A percentile compares a stretch with the other conserved stretches of the same genome.
These are phyloP conservation scores for Talaromyces sp. DNA, from an alignment of 2,329 filamentous ascomycete genomes.

Conservation along the genomic window DNA sequence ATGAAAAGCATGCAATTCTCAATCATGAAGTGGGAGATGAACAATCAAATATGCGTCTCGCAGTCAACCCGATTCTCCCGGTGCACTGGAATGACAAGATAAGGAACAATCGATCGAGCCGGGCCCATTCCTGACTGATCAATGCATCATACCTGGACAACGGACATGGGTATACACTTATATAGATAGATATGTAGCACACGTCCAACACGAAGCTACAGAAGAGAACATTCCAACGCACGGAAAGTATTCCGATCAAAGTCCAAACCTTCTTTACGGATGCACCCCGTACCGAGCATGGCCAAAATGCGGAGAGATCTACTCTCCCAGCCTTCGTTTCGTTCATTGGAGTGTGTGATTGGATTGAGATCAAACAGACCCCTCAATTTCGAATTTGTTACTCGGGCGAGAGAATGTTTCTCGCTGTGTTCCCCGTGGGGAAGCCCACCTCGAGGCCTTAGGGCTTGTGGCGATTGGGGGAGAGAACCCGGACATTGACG, in stretches of 20 bases:
- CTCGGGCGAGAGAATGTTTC: not conserved
- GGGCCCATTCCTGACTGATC: not conserved
- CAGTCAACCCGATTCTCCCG: not conserved
- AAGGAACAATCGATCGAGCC: not conserved
- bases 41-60: not conserved
- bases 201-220: not conserved
- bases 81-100: not conserved
- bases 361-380: not conserved
- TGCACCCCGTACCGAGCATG: not conserved
- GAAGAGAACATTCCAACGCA: constrained; percentile 4
- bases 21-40: not conserved
- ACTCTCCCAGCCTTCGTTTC: not conserved
- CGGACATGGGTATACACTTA: not conserved
- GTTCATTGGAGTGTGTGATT: not conserved
- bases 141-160: not conserved
- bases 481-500: not conserved
- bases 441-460: not conserved
- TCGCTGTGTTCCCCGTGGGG: constrained; percentile 7
- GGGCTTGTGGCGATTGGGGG: not conserved
- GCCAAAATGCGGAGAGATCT: not conserved
- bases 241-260: constrained; percentile 3
- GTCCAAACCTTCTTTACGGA: not conserved
- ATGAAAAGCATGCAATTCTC: not conserved
- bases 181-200: not conserved
- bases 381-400: not conserved